Evolutionary conservation across 305 asterid genomes (phyloP), one percentile per base, ranked within the genome.

Genomic region (Fraxinus sp.): DNA sequence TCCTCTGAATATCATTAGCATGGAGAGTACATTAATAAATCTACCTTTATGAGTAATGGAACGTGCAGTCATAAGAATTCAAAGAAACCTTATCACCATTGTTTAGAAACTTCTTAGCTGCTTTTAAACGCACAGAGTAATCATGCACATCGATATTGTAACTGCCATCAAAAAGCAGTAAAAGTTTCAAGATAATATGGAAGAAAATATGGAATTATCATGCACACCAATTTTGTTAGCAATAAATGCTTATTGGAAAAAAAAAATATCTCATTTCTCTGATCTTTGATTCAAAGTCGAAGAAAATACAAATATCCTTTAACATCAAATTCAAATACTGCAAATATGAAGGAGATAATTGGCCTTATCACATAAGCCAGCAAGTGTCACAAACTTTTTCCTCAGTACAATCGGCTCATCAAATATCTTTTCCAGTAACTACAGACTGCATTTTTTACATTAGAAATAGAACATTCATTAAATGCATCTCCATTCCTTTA

Each of bases 91-190:
- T 96, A 84, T 96, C 98, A 39, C 99, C 99, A 43, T 93, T 97
- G 82, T 89, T 92, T 89, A 94, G 88, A 84, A 96, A 96, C 83
- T 85, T 96, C 89, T 89, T 93, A 39, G 99, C 99, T 26, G 98
- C 97, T 90, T 79, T 93, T 95, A 96, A 84, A 41, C 98, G 98
- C 85, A 96, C 99, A 9, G 97, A 82, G 81, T 96, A 96, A 91
- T 96, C 99, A 80, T 96, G 99, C 77, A 88, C 93, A 79, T 94
- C 99, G 80, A 96, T 96, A 84, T 94, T 96, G 81, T 91, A 96
- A 77, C 99, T 96, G 99, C 87, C 87, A 89, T 49, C 22, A 81
- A 26, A 73, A 77, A 72, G 70, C 76, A 82, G 49, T 33, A 78
- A 59, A 66, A 49, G 72, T 62, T 75, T 75, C 78, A 79, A 35